Conservation (phyloP, 179 eudicot species). For the Sideroxylon spinosum region DNA sequence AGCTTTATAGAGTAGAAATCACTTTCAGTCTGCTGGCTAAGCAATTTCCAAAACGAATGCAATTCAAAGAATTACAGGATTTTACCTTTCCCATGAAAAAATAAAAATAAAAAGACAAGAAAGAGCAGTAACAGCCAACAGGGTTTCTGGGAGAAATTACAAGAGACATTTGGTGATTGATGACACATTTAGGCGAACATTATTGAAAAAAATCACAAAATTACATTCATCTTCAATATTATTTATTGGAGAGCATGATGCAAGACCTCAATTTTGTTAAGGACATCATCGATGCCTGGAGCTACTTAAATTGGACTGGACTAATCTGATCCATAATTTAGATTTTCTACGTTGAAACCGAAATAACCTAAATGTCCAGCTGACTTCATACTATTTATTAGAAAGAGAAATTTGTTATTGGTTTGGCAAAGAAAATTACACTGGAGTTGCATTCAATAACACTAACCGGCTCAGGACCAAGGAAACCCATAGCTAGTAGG, state of each 20-base stretch:
- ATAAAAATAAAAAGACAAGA: no score
- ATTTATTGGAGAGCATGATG: background rate
- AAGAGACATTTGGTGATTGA: background rate
- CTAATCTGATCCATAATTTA: background rate
- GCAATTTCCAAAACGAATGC: background rate
- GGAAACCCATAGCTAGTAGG: slow-evolving; percentile 95
- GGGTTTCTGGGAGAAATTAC: background rate
- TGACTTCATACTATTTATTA: background rate
- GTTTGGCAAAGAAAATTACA: background rate
- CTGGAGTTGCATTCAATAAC: slow-evolving; percentile 4
- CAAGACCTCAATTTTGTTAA: background rate
- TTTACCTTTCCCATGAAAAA: background rate
- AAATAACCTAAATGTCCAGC: background rate
- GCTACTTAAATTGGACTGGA: background rate
- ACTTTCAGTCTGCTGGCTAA: background rate
- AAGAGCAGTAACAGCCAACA: no score
- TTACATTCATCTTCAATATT: background rate
- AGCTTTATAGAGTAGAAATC: background rate
- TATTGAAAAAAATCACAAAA: background rate
- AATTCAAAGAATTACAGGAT: background rate
- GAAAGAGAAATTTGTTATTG: background rate
- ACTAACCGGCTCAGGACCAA: slow-evolving; percentile 96
- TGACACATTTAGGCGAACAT: background rate
- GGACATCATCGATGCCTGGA: background rate
- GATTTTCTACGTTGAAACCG: background rate